Evolutionary conservation across 2,329 filamentous ascomycete genomes (phyloP).

Genomic region (Aspergillus terreus): DNA sequence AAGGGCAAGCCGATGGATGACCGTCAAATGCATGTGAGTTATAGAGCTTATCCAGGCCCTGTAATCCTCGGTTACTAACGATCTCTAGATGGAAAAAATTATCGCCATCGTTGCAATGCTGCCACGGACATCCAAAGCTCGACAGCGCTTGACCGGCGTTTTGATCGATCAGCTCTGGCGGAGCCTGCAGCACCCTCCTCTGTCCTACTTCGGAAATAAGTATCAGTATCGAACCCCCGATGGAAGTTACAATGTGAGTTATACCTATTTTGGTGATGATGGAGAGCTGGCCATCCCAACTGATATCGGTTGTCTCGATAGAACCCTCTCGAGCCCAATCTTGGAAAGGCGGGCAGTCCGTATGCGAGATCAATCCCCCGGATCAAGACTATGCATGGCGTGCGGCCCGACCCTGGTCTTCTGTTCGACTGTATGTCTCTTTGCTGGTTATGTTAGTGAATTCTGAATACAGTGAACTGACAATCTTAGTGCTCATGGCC

Average conservation of each 20-base stretch:
- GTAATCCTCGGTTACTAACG: neutral
- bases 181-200: conserved; percentile 8
- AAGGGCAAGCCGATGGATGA: conserved; percentile 11
- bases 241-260: conserved; percentile 6
- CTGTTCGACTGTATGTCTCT: conserved; percentile 8
- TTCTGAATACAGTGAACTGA: neutral
- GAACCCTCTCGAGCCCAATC: conserved; percentile 4
- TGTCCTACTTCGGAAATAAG: conserved; percentile 7
- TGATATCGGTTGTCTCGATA: neutral
- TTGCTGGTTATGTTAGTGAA: neutral
- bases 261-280: neutral
- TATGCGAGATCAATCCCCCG: conserved; percentile 9
- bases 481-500: conserved; percentile 6
- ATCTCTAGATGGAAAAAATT: conserved; percentile 5
- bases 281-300: neutral
- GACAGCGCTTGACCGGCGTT: conserved; percentile 4
- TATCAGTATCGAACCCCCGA: conserved; percentile 8
- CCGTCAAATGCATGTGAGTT: conserved; percentile 6
- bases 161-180: conserved; percentile 6
- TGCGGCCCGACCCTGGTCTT: conserved; percentile 7
- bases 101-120: conserved; percentile 5
- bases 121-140: conserved; percentile 4
- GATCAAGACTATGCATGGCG: conserved; percentile 4
- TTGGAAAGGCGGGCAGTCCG: conserved; percentile 7
- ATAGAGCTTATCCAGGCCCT: neutral